These are phyloP conservation scores for Fusarium torulosum DNA, from an alignment of 2,329 filamentous ascomycete species.

Conservation along the genomic window DNA sequence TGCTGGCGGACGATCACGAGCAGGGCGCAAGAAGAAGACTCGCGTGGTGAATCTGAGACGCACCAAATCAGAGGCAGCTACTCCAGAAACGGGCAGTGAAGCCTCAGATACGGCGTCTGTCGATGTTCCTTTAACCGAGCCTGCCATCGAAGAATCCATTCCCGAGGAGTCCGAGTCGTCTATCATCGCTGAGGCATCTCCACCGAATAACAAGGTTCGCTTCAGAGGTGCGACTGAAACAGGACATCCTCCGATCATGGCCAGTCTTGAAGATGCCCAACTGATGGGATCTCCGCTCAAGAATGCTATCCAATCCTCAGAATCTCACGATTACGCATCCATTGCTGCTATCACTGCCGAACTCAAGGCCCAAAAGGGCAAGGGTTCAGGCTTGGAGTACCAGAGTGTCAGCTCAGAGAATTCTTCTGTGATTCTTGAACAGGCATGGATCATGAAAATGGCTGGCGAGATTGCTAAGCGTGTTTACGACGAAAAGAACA, in stretches of 20 bases:
- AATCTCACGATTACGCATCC: slow-evolving; percentile 32
- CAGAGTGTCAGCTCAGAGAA: slow-evolving; percentile 58
- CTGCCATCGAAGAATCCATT: slow-evolving; percentile 67
- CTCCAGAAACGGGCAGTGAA: slow-evolving; percentile 62
- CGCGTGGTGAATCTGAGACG: slow-evolving; percentile 85
- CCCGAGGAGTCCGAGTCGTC: slow-evolving; percentile 69
- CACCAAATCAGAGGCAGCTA: slow-evolving; percentile 66
- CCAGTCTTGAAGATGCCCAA: slow-evolving; percentile 44
- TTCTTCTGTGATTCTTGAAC: slow-evolving; percentile 75
- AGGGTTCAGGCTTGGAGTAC: slow-evolving; percentile 50
- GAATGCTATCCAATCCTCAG: slow-evolving; percentile 36
- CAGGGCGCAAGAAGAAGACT: slow-evolving; percentile 83
- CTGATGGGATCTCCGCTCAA: slow-evolving; percentile 43
- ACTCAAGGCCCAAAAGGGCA: slow-evolving; percentile 49
- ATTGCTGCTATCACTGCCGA: slow-evolving; percentile 36
- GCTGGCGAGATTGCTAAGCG: slow-evolving; percentile 89
- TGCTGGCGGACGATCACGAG: slow-evolving; percentile 69
- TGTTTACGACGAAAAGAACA: slow-evolving; percentile 86
- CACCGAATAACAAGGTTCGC: slow-evolving; percentile 56
- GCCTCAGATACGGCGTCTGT: slow-evolving; percentile 68
- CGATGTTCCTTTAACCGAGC: slow-evolving; percentile 71
- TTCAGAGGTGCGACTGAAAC: slow-evolving; percentile 51
- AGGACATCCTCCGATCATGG: slow-evolving; percentile 43
- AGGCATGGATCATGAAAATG: slow-evolving; percentile 93
- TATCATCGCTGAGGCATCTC: slow-evolving; percentile 44